phyloP scores from a whole-genome alignment of 192 early-diverging fungal species.

The Podila epigama region DNA sequence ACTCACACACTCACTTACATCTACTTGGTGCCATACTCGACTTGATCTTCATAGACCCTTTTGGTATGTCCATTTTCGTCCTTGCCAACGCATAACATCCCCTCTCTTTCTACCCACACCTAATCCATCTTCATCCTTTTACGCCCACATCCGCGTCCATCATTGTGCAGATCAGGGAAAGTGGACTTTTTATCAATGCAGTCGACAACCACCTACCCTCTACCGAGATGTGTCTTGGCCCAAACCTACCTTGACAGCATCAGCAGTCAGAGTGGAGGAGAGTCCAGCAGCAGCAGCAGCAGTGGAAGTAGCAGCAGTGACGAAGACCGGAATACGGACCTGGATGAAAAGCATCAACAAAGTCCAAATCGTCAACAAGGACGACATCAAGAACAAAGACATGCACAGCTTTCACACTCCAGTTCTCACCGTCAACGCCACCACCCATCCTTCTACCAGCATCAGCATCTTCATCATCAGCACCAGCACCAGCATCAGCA shows the following conservation, averaged over 20 bases:
- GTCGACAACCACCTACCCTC: constrained; percentile 1
- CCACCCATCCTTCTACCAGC: neutral
- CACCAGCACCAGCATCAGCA: neutral
- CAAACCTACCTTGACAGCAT: constrained; percentile 27
- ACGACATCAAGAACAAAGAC: neutral
- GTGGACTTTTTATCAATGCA: too few species aligned
- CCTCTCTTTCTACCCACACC: neutral
- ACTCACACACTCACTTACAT: too few species aligned
- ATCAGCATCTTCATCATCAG: neutral
- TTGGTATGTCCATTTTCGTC: too few species aligned
- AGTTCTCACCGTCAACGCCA: neutral
- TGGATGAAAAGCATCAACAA: constrained; percentile 27
- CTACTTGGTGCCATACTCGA: too few species aligned
- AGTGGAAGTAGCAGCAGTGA: neutral
- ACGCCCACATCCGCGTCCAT: neutral
- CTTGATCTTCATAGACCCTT: too few species aligned
- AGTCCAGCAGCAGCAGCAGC: neutral
- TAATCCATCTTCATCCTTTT: neutral
- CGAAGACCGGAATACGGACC: constrained; percentile 20
- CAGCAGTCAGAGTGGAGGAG: neutral
- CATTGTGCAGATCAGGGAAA: too few species aligned
- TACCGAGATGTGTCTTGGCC: constrained; percentile 19
- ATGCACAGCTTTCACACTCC: neutral
- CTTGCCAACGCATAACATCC: neutral
- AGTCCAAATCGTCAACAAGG: neutral